Percentiles rank a stretch among this genome's conserved stretches.
These are phyloP conservation scores for Penicillium sp. DNA, from an alignment of 2,329 filamentous ascomycete genomes.

Conservation along the genomic window DNA sequence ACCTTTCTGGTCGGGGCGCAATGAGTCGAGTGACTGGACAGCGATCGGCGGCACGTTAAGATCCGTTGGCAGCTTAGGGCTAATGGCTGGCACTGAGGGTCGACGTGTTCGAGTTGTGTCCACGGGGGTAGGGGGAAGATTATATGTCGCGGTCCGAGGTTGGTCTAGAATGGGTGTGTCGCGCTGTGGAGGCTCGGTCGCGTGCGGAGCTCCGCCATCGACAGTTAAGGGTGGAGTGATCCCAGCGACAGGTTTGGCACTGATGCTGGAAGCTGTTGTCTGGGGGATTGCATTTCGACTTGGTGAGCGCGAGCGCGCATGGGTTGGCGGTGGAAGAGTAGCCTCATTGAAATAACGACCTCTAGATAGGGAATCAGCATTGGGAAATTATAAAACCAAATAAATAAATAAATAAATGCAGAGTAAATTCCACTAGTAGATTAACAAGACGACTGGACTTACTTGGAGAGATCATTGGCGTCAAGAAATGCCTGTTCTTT, in stretches of 20 bases:
- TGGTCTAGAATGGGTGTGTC: constrained; percentile 1
- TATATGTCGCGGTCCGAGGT: constrained; percentile 7
- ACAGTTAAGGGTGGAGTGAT: constrained; percentile 17
- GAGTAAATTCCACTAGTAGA: not conserved
- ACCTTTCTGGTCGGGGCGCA: constrained; percentile 36
- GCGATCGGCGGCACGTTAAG: constrained; percentile 19
- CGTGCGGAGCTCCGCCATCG: constrained; percentile 18
- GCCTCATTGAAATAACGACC: constrained; percentile 58
- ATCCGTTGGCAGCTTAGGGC: constrained; percentile 14
- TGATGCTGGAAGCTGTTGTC: constrained; percentile 36
- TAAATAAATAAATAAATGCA: not conserved
- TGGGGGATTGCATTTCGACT: constrained; percentile 30
- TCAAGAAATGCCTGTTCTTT: constrained; percentile 57
- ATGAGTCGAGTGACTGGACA: constrained; percentile 54
- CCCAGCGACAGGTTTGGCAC: constrained; percentile 27
- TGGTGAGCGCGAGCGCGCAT: constrained; percentile 25
- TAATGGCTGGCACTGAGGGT: constrained; percentile 12
- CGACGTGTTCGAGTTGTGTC: constrained; percentile 6
- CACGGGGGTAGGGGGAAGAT: constrained; percentile 11
- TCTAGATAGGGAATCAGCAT: constrained; percentile 42
- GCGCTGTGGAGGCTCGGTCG: constrained; percentile 11
- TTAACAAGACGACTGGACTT: constrained; percentile 35
- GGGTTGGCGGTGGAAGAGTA: constrained; percentile 49
- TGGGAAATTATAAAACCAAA: constrained; percentile 2
- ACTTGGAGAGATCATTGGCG: constrained; percentile 59